These are phyloP conservation scores for Pythium oligandrum DNA, from an alignment of 352 stramenopile genomes.

Conservation along the genomic window DNA sequence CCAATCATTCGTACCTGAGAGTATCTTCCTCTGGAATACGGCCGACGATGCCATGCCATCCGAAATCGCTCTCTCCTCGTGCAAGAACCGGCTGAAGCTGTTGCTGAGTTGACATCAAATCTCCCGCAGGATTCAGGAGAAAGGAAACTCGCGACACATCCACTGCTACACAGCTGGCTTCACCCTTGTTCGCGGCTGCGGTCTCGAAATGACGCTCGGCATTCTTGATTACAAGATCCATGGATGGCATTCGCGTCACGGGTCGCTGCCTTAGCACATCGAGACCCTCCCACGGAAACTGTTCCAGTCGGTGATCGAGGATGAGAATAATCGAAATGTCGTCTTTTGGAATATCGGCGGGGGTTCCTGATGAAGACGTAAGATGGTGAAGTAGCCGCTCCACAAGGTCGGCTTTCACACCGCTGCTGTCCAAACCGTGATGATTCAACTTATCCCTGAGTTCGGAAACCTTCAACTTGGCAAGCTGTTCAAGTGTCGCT, in stretches of 20 bases:
- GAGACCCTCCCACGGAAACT: slow-evolving; percentile 82
- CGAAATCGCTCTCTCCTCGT: slow-evolving; percentile 21
- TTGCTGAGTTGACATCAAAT: slow-evolving; percentile 59
- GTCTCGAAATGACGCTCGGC: neutral
- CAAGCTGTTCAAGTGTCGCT: neutral
- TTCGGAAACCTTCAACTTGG: neutral
- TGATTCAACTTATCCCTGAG: neutral
- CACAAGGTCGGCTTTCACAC: slow-evolving; percentile 1
- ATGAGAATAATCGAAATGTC: slow-evolving; percentile 49
- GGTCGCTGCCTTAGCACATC: slow-evolving; percentile 34
- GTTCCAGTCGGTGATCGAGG: slow-evolving; percentile 52
- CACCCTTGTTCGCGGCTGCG: too few species aligned
- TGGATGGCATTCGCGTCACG: slow-evolving; percentile 73
- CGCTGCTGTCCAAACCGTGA: neutral
- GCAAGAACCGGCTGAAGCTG: slow-evolving; percentile 52
- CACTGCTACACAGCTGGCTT: neutral
- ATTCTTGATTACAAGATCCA: slow-evolving; percentile 48
- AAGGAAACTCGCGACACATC: slow-evolving; percentile 34
- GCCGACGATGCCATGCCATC: slow-evolving; percentile 51
- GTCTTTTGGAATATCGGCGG: neutral
- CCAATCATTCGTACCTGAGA: slow-evolving; percentile 33
- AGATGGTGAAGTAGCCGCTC: neutral
- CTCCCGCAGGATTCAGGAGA: slow-evolving; percentile 69
- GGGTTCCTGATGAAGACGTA: too few species aligned
- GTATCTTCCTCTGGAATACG: slow-evolving; percentile 40